Evolutionary conservation across 805 yeast species (phyloP).

Genomic region (Ogataea trehaloabstinens): DNA sequence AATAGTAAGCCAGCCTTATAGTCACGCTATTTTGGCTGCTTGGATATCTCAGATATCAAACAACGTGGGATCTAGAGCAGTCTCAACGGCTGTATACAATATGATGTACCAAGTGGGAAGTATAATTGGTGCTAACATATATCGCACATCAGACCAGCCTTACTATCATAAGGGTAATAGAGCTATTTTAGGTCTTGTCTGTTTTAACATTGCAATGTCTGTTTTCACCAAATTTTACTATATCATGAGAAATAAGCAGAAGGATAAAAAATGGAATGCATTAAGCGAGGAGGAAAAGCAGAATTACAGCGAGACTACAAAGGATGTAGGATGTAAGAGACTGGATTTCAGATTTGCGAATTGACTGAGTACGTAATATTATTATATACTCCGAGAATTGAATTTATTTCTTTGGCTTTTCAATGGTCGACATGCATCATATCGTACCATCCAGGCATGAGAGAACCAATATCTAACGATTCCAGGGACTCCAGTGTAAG

Average conservation of each 20-base stretch:
- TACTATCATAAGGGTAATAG: slow-evolving; percentile 29
- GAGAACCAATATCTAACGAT: slow-evolving; percentile 13
- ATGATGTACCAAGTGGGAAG: slow-evolving; percentile 29
- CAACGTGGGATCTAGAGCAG: slow-evolving; percentile 29
- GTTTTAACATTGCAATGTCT: slow-evolving; percentile 25
- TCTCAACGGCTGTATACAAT: slow-evolving; percentile 31
- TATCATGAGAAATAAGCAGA: slow-evolving; percentile 42
- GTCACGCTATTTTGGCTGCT: slow-evolving; percentile 36
- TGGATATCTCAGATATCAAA: slow-evolving; percentile 32
- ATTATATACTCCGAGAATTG: too few relatives aligned
- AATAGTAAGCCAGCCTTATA: slow-evolving; percentile 38
- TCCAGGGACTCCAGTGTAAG: slow-evolving; percentile 4
- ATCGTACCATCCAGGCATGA: slow-evolving; percentile 18
- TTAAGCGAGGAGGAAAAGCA: slow-evolving; percentile 46
- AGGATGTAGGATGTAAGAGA: slow-evolving; percentile 54
- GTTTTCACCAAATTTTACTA: slow-evolving; percentile 25
- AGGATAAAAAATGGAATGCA: slow-evolving; percentile 45
- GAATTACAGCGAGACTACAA: slow-evolving; percentile 43
- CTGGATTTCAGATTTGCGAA: slow-evolving; percentile 39
- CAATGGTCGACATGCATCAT: slow-evolving; percentile 11
- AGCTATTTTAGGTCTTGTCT: slow-evolving; percentile 22
- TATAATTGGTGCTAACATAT: slow-evolving; percentile 29
- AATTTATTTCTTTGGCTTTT: slow-evolving; percentile 12
- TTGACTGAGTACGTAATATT: too few relatives aligned
- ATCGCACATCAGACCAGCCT: slow-evolving; percentile 31